These are phyloP conservation scores for Phytopythium chamaehyphon DNA, from an alignment of 352 stramenopile species.

Conservation along the genomic window DNA sequence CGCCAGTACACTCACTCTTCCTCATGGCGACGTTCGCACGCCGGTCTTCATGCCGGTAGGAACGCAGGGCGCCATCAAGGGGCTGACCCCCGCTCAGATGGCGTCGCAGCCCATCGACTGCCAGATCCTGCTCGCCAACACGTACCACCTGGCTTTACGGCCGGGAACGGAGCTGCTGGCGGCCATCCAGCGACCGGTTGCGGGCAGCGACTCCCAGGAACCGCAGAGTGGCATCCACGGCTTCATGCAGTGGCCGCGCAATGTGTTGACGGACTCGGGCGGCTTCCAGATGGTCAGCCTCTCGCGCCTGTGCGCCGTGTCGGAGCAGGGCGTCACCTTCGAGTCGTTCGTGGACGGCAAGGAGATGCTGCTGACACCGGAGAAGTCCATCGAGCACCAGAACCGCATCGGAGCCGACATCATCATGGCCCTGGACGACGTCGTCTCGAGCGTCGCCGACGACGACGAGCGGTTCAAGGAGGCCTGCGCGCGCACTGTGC, in stretches of 20 bases:
- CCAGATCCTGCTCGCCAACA: slow-evolving; percentile 96
- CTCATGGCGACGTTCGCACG: slow-evolving; percentile 86
- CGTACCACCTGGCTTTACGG: slow-evolving; percentile 95
- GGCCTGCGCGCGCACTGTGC: slow-evolving; percentile 90
- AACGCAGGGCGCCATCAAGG: slow-evolving; percentile 96
- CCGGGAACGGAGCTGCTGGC: slow-evolving; percentile 86
- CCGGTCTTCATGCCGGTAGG: slow-evolving; percentile 98
- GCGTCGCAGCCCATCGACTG: slow-evolving; percentile 55
- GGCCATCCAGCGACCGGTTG: slow-evolving; percentile 25
- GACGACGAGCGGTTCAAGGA: slow-evolving; percentile 90
- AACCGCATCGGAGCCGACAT: slow-evolving; percentile 97
- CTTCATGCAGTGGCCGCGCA: slow-evolving; percentile 94
- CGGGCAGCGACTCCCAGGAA: slow-evolving; percentile 87
- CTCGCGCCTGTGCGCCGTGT: slow-evolving; percentile 93
- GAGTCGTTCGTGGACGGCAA: slow-evolving; percentile 88
- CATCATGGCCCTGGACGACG: slow-evolving; percentile 98
- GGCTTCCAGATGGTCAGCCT: slow-evolving; percentile 99
- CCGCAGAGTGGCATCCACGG: slow-evolving; percentile 83
- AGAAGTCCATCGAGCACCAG: slow-evolving; percentile 90
- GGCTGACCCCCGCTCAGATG: slow-evolving; percentile 85
- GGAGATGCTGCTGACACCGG: slow-evolving; percentile 92
- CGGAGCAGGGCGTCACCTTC: slow-evolving; percentile 67
- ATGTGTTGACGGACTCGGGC: slow-evolving; percentile 96
- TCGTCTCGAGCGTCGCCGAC: slow-evolving; percentile 88
- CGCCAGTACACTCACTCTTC: slow-evolving; percentile 70